phyloP scores from a whole-genome alignment of 139 green algal species.

The Picochlorum sp. region DNA sequence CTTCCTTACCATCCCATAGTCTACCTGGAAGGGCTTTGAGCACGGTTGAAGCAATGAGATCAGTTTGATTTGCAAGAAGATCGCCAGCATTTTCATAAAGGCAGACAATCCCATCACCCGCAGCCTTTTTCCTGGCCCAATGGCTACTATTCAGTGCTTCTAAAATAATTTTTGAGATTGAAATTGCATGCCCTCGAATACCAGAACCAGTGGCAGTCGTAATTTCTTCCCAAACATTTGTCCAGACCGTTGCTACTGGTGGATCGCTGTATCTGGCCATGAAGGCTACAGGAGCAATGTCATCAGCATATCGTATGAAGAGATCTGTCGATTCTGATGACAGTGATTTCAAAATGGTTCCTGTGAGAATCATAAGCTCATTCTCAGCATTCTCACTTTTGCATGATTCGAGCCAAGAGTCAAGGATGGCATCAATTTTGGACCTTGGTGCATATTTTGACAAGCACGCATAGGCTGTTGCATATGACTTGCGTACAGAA shows the following conservation, averaged over 20 bases:
- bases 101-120: constrained; percentile 23
- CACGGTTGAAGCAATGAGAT: constrained; percentile 9
- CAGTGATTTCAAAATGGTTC: constrained; percentile 62
- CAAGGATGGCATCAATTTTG: constrained; percentile 48
- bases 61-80: constrained; percentile 25
- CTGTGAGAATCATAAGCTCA: constrained; percentile 30
- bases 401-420: constrained; percentile 42
- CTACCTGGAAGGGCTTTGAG: constrained; percentile 40
- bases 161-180: neutral
- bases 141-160: constrained; percentile 23
- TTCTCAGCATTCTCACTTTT: constrained; percentile 6
- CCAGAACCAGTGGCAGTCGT: constrained; percentile 46
- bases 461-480: constrained; percentile 48
- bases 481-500: constrained; percentile 56
- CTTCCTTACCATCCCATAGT: constrained; percentile 77
- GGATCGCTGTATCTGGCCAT: constrained; percentile 46
- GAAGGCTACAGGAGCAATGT: constrained; percentile 18
- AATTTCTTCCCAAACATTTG: constrained; percentile 65
- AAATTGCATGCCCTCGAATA: constrained; percentile 41
- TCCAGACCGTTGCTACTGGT: constrained; percentile 52
- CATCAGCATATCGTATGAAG: constrained; percentile 36
- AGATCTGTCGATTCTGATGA: constrained; percentile 41
- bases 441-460: constrained; percentile 41
- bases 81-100: constrained; percentile 27
- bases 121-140: constrained; percentile 55